These are phyloP conservation scores for Chaetothyriales sp. DNA, from an alignment of 2,329 filamentous ascomycete genomes.

Conservation along the genomic window DNA sequence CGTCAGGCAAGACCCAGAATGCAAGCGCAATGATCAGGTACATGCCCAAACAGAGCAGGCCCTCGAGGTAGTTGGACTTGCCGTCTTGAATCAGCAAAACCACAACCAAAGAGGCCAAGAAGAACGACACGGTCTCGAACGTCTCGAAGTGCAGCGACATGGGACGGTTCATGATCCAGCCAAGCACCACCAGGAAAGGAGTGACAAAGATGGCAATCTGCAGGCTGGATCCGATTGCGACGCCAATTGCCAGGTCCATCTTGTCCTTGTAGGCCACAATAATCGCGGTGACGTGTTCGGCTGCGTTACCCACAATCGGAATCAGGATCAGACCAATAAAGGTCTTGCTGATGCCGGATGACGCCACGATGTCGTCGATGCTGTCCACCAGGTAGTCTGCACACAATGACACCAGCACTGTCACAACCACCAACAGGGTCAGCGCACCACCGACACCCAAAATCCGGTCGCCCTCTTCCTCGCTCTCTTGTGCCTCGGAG, in stretches of 20 bases:
- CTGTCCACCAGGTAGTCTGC: conserved; percentile 65
- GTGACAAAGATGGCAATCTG: conserved; percentile 73
- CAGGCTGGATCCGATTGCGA: conserved; percentile 67
- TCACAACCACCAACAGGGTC: conserved; percentile 53
- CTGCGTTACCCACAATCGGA: conserved; percentile 66
- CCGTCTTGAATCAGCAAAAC: conserved; percentile 63
- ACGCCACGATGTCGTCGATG: conserved; percentile 57
- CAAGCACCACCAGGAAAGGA: conserved; percentile 62
- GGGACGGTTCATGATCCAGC: conserved; percentile 56
- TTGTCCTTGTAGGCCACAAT: conserved; percentile 64
- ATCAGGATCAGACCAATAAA: conserved; percentile 69
- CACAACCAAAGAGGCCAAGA: conserved; percentile 58
- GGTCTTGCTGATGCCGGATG: conserved; percentile 57
- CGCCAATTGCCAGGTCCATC: conserved; percentile 53
- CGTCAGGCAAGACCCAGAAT: conserved; percentile 35
- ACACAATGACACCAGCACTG: conserved; percentile 55
- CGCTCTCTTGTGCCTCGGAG: conserved; percentile 21
- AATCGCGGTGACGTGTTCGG: conserved; percentile 67
- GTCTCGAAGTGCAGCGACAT: conserved; percentile 73
- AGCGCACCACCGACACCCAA: conserved; percentile 50
- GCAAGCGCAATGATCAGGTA: conserved; percentile 33
- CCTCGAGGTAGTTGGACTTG: conserved; percentile 71
- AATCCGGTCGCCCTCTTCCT: conserved; percentile 29
- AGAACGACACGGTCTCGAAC: conserved; percentile 65
- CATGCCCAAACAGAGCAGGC: conserved; percentile 52